Conservation (phyloP, 805 yeast species). For the Yarrowia sp. region DNA sequence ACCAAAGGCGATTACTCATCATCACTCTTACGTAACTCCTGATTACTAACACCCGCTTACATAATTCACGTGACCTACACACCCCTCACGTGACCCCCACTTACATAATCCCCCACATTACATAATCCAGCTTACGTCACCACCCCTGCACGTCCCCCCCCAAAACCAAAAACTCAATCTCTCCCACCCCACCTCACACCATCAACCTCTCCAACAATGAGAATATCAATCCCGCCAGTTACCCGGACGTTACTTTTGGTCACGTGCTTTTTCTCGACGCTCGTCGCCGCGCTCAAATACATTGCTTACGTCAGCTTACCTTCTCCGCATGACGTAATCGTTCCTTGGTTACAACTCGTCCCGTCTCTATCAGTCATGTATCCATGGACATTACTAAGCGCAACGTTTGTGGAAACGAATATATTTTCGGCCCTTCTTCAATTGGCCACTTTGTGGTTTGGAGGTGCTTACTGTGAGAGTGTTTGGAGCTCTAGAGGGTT, state of each 20-base stretch:
- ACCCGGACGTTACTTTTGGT: not conserved
- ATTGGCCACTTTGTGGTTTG: slow-evolving; percentile 45
- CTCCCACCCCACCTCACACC: too few species aligned
- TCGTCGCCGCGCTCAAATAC: not conserved
- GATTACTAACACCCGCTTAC: too few species aligned
- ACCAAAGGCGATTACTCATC: too few species aligned
- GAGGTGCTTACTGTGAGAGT: slow-evolving; percentile 64
- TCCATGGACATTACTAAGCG: slow-evolving; percentile 54
- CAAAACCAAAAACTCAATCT: too few species aligned
- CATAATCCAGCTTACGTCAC: too few species aligned
- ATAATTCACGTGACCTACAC: too few species aligned
- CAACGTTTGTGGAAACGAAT: slow-evolving; percentile 49
- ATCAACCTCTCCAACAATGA: too few species aligned
- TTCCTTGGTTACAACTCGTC: slow-evolving; percentile 51
- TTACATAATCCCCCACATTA: too few species aligned
- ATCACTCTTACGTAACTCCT: too few species aligned
- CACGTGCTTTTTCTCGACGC: not conserved
- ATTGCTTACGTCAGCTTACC: not conserved
- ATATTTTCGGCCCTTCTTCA: slow-evolving; percentile 43
- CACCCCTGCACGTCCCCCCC: too few species aligned
- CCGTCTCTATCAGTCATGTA: slow-evolving; percentile 45
- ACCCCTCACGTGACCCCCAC: too few species aligned
- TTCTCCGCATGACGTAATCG: slow-evolving; percentile 32
- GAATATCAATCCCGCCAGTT: slow-evolving; percentile 9
- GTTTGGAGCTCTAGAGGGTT: slow-evolving; percentile 61